Conservation (phyloP, 2,329 filamentous ascomycete genomes). For the Albifimbria verrucaria region DNA sequence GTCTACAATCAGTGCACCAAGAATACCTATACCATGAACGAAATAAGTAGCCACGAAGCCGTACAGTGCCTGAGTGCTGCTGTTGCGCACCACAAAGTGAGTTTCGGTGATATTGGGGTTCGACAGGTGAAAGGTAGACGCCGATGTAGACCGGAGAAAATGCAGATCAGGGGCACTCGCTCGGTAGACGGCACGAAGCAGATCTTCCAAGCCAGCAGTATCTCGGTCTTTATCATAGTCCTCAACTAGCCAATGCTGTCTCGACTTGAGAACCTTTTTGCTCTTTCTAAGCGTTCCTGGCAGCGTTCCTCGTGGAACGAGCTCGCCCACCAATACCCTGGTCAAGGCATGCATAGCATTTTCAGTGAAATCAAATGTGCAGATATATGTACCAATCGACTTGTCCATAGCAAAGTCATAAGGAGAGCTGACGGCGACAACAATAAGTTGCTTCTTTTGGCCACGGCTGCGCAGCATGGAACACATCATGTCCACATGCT, state of each 20-base stretch:
- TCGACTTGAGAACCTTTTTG: conserved; percentile 82
- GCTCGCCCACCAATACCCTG: conserved; percentile 78
- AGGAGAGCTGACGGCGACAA: conserved; percentile 89
- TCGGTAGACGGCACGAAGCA: conserved; percentile 69
- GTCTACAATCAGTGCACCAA: conserved; percentile 88
- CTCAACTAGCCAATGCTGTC: conserved; percentile 93
- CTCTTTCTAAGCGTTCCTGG: conserved; percentile 80
- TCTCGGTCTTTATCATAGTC: conserved; percentile 81
- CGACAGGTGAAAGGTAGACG: conserved; percentile 72
- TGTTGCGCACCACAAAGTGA: conserved; percentile 92
- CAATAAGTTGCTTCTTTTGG: conserved; percentile 84
- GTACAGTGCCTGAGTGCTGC: conserved; percentile 85
- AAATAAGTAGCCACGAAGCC: conserved; percentile 91
- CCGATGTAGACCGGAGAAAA: conserved; percentile 67
- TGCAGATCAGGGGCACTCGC: conserved; percentile 63
- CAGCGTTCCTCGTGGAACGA: conserved; percentile 54
- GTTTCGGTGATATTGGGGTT: conserved; percentile 70
- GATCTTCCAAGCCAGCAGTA: conserved; percentile 65
- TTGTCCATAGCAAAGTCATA: conserved; percentile 96
- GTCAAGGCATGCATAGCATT: conserved; percentile 83
- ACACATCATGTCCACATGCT: conserved; percentile 95
- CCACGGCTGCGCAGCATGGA: conserved; percentile 73
- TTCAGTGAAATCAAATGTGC: conserved; percentile 95
- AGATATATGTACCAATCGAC: conserved; percentile 86
- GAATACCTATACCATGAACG: conserved; percentile 67